These are phyloP conservation scores for Botryococcus braunii DNA, from an alignment of 163 green algal genomes.

Conservation along the genomic window DNA sequence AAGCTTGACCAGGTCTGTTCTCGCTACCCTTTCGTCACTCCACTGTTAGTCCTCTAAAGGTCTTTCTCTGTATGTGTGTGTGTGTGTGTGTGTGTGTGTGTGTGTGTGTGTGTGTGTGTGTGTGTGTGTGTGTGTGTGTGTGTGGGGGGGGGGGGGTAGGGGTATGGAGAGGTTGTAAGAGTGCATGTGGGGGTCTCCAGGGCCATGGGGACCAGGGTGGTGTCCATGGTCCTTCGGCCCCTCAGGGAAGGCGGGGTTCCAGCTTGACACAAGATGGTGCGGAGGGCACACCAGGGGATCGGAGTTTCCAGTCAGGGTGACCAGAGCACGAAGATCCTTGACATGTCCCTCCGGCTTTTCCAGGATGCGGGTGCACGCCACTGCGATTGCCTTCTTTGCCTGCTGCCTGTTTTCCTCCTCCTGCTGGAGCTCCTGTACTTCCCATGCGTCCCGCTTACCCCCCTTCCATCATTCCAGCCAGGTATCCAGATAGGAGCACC, in stretches of 20 bases:
- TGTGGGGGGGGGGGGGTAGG: no score
- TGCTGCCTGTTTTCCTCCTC: conserved; percentile 20
- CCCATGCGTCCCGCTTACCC: neutral
- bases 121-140: neutral
- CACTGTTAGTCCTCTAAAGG: neutral
- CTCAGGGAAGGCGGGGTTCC: neutral
- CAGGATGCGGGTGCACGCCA: conserved; percentile 50
- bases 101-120: neutral
- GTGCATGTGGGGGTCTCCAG: neutral
- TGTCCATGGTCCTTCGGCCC: neutral
- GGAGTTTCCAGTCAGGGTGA: conserved; percentile 33
- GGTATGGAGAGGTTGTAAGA: no score
- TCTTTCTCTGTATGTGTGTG: neutral
- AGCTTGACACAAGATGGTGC: neutral
- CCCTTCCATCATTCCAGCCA: neutral
- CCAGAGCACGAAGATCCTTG: conserved; percentile 28
- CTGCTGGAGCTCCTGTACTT: conserved; percentile 16
- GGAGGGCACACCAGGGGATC: conserved; percentile 31
- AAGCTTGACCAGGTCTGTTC: neutral
- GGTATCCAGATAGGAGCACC: neutral
- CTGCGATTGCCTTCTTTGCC: conserved; percentile 47
- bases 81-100: neutral
- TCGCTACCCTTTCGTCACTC: neutral
- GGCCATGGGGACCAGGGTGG: neutral
- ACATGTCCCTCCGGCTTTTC: conserved; percentile 44